Conservation (phyloP, 257 asterid species). For the Verbascum thapsus region DNA sequence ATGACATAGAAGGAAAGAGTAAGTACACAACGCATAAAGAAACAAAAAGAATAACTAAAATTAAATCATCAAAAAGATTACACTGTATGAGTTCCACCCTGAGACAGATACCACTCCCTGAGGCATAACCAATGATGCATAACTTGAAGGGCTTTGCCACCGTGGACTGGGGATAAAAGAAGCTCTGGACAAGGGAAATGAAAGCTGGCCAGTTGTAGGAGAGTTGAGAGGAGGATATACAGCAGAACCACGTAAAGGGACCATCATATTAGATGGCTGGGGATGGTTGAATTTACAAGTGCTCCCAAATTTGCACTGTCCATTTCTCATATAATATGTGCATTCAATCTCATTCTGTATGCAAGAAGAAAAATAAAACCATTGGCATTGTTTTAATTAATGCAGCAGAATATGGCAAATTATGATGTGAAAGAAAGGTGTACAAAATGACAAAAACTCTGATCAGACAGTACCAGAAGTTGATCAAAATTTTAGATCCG, state of each 20-base stretch:
- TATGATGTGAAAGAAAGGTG: not conserved
- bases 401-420: conserved; percentile 2
- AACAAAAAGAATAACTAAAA: conserved; percentile 21
- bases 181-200: conserved; percentile 78
- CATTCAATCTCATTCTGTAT: conserved; percentile 85
- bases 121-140: conserved; percentile 84
- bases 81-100: conserved; percentile 87
- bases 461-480: not conserved
- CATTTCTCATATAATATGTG: conserved; percentile 86
- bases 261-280: conserved; percentile 91
- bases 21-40: conserved; percentile 15
- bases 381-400: not conserved
- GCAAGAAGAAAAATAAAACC: conserved; percentile 24
- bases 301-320: conserved; percentile 92
- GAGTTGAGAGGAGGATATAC: conserved; percentile 84
- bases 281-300: conserved; percentile 98
- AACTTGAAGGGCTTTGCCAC: conserved; percentile 93
- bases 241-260: conserved; percentile 85
- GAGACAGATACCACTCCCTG: conserved; percentile 89
- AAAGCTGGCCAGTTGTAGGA: conserved; percentile 77
- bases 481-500: conserved; percentile 21
- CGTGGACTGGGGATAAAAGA: conserved; percentile 84
- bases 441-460: not conserved
- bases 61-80: conserved; percentile 44
- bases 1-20: not conserved